phyloP scores from a whole-genome alignment of 148 eudicot genomes.

The Arbutus unedo region DNA sequence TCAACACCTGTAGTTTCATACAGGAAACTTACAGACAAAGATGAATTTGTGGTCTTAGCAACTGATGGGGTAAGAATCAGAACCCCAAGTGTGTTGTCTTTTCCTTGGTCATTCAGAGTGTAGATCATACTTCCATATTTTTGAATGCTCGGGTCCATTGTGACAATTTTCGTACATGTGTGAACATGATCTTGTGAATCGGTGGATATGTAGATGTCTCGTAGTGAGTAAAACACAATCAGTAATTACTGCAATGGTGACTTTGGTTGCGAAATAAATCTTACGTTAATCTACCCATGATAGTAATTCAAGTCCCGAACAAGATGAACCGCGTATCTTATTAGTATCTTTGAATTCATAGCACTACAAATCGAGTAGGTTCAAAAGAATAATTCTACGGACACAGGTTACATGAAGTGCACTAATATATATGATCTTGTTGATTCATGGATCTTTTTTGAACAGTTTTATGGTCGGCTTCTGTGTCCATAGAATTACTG shows the following conservation, averaged over 20 bases:
- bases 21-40: constrained; percentile 52
- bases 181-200: background rate
- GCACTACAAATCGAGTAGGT: background rate
- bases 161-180: background rate
- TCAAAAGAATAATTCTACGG: background rate
- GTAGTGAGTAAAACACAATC: background rate
- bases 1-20: constrained; percentile 70
- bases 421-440: background rate
- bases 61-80: constrained; percentile 78
- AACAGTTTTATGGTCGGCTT: background rate
- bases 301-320: background rate
- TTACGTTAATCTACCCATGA: no score
- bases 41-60: constrained; percentile 85
- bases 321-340: background rate
- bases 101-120: background rate
- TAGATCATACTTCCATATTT: background rate
- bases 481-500: background rate
- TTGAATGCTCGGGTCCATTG: background rate
- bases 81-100: background rate
- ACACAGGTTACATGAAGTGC: background rate
- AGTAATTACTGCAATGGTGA: no score
- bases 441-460: background rate
- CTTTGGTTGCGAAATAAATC: background rate
- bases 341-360: background rate
- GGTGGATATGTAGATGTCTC: background rate